phyloP scores from a whole-genome alignment of 2,329 filamentous ascomycete genomes.

The Lachnellula willkommii region DNA sequence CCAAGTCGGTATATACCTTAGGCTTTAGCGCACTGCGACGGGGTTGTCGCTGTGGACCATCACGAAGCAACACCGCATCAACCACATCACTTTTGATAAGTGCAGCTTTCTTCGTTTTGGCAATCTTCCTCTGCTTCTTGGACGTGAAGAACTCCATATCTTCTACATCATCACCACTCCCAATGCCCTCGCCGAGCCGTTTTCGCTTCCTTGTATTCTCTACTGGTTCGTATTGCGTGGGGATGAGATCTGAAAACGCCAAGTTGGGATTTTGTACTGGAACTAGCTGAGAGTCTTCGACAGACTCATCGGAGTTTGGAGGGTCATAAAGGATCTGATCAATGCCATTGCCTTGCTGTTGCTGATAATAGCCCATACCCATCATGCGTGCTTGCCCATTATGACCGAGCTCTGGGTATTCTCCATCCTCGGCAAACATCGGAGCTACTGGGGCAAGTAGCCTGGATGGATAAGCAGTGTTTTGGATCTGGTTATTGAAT shows the following conservation, averaged over 20 bases:
- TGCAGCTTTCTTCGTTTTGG: constrained; percentile 13
- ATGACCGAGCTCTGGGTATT: constrained; percentile 24
- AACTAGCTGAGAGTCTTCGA: constrained; percentile 7
- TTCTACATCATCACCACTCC: constrained; percentile 14
- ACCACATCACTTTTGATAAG: not conserved
- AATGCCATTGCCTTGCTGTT: constrained; percentile 22
- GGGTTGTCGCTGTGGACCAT: constrained; percentile 16
- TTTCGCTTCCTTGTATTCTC: constrained; percentile 22
- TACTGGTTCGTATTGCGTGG: constrained; percentile 10
- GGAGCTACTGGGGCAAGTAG: constrained; percentile 18
- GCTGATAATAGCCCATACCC: constrained; percentile 28
- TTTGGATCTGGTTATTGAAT: constrained; percentile 6
- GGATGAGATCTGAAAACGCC: constrained; percentile 22
- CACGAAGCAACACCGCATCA: not conserved
- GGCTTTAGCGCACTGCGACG: constrained; percentile 18
- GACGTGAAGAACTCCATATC: constrained; percentile 27
- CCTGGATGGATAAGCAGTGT: constrained; percentile 20
- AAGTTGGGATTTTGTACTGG: constrained; percentile 17
- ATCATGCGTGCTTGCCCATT: constrained; percentile 25
- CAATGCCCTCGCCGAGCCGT: constrained; percentile 8
- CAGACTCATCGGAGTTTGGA: constrained; percentile 16
- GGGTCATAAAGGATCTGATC: constrained; percentile 30
- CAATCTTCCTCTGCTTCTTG: constrained; percentile 20
- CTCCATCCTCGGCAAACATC: constrained; percentile 12
- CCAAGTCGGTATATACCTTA: constrained; percentile 22